Percentiles rank a stretch among this genome's conserved stretches.
Conservation (phyloP, 805 yeast species). For the Kuraishia hungarica region DNA sequence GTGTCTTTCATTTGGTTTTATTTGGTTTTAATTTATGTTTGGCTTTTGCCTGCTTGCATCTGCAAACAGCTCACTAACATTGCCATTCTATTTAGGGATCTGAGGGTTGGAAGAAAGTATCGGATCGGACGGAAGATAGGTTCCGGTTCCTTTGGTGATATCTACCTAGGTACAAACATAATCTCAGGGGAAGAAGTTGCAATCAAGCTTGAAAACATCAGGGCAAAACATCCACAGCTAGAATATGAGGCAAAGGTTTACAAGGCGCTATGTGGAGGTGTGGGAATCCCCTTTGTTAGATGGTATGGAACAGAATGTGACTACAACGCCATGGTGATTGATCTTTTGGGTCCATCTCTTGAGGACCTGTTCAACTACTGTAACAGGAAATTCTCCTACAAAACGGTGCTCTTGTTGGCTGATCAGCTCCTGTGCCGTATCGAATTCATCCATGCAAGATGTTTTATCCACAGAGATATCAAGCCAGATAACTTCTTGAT, state of each 20-base stretch:
- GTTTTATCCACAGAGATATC: constrained; percentile 80
- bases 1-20: no score
- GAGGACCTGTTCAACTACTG: constrained; percentile 96
- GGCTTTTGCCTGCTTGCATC: no score
- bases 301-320: constrained; percentile 98
- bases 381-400: constrained; percentile 85
- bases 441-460: constrained; percentile 91
- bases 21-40: no score
- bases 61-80: background rate
- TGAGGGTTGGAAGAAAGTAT: constrained; percentile 89
- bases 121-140: constrained; percentile 94
- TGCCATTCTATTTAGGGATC: constrained; percentile 35
- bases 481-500: constrained; percentile 78
- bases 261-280: constrained; percentile 90
- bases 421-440: constrained; percentile 92
- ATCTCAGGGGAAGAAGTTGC: constrained; percentile 98
- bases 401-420: constrained; percentile 87
- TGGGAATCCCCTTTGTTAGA: constrained; percentile 93
- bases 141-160: constrained; percentile 95
- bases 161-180: constrained; percentile 86
- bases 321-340: constrained; percentile 95
- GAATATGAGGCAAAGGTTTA: constrained; percentile 96
- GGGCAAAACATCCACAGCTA: constrained; percentile 93
- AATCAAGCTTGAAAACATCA: constrained; percentile 81
- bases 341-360: constrained; percentile 86